These are phyloP conservation scores for Trypanosoma platydactyli DNA, from an alignment of 208 protist species.

Conservation along the genomic window DNA sequence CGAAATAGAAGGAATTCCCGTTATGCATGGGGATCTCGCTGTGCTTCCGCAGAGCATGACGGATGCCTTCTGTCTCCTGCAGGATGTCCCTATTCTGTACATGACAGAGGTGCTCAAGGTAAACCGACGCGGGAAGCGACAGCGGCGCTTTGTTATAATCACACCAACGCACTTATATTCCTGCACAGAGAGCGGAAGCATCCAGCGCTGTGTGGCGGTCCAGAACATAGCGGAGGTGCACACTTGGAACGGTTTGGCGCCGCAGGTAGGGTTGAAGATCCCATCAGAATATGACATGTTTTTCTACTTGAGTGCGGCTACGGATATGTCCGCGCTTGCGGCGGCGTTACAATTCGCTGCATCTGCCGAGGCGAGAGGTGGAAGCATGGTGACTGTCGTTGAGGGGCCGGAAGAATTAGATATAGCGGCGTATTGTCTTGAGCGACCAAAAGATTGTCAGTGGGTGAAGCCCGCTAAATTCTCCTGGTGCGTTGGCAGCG, in stretches of 20 bases:
- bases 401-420: not conserved
- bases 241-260: not conserved
- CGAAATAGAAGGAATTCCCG: not conserved
- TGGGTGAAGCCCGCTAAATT: not conserved
- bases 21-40: not conserved
- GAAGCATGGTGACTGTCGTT: conserved; percentile 1
- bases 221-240: conserved; percentile 7
- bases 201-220: conserved; percentile 21
- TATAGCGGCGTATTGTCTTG: conserved; percentile 9
- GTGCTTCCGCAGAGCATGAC: conserved; percentile 12
- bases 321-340: conserved; percentile 2
- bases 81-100: conserved; percentile 23
- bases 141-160: conserved; percentile 21
- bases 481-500: conserved; percentile 10
- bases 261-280: conserved; percentile 17
- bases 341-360: conserved; percentile 3
- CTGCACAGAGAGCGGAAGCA: conserved; percentile 20
- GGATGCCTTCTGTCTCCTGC: conserved; percentile 21
- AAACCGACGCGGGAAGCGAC: conserved; percentile 17
- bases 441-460: conserved; percentile 14
- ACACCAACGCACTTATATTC: conserved; percentile 23
- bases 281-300: conserved; percentile 27
- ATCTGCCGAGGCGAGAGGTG: not conserved
- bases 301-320: not conserved
- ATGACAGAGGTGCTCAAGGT: conserved; percentile 21